Conservation (phyloP, 1,284 basidiomycete genomes). For the Ceratorhiza oryzae-sativae region DNA sequence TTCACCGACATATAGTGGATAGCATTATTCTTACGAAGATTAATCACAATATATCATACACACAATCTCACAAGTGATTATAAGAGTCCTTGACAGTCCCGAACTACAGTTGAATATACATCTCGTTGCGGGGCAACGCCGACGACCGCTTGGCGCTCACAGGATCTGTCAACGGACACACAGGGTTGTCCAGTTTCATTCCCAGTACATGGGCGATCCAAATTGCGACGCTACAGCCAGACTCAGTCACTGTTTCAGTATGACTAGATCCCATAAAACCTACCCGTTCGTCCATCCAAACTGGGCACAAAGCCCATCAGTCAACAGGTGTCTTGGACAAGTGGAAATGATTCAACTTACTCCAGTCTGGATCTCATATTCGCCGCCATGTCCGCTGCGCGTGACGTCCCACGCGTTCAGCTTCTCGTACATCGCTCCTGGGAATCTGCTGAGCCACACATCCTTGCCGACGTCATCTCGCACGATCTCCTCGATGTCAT, state of each 20-base stretch:
- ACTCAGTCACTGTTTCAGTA: not conserved
- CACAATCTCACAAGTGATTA: not conserved
- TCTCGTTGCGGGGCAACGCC: conserved; percentile 4
- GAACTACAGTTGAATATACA: conserved; percentile 4
- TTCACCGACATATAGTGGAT: not conserved
- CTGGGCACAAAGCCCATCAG: not conserved
- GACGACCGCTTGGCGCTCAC: not conserved
- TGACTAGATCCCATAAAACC: not conserved
- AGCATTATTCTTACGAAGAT: conserved; percentile 7
- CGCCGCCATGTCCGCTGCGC: conserved; percentile 17
- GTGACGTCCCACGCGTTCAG: conserved; percentile 22
- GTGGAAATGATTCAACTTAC: not conserved
- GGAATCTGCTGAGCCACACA: not conserved
- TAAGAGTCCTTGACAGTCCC: not conserved
- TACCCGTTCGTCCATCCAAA: conserved; percentile 38
- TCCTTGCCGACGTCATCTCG: conserved; percentile 9
- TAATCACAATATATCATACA: conserved; percentile 5
- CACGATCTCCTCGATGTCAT: conserved; percentile 28
- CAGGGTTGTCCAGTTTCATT: conserved; percentile 33
- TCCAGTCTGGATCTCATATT: conserved; percentile 33
- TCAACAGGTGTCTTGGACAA: not conserved
- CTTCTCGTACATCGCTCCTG: conserved; percentile 35
- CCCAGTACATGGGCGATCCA: conserved; percentile 34
- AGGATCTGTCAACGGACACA: not conserved
- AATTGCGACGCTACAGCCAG: conserved; percentile 19